Conservation (phyloP, 495 filamentous ascomycete genomes). For the Aspergillus nanangensis region DNA sequence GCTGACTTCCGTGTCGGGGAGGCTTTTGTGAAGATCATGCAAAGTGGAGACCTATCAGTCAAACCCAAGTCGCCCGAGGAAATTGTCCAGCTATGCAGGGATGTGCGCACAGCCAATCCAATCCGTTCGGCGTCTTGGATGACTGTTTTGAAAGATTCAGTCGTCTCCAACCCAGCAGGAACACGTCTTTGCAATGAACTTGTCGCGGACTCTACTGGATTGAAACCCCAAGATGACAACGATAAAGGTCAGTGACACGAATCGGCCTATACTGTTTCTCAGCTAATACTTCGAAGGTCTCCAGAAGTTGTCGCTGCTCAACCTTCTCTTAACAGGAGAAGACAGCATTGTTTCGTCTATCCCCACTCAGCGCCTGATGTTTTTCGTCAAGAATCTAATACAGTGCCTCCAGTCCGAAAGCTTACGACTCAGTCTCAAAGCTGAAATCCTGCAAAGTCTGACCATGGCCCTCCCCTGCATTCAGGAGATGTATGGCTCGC, state of each 20-base stretch:
- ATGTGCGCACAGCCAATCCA: slow-evolving; percentile 31
- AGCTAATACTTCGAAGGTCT: slow-evolving; percentile 31
- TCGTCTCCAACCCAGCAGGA: slow-evolving; percentile 33
- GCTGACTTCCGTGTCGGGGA: slow-evolving; percentile 35
- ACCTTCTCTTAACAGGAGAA: slow-evolving; percentile 50
- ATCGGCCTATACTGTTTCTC: background rate
- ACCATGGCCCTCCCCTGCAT: slow-evolving; percentile 64
- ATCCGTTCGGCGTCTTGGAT: slow-evolving; percentile 40
- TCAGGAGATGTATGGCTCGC: slow-evolving; percentile 72
- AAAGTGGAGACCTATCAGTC: slow-evolving; percentile 18
- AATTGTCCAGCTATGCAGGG: slow-evolving; percentile 30
- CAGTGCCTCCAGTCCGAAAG: slow-evolving; percentile 60
- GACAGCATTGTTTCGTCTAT: slow-evolving; percentile 49
- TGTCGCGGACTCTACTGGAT: slow-evolving; percentile 54
- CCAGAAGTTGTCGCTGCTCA: slow-evolving; percentile 52
- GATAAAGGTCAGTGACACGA: slow-evolving; percentile 34
- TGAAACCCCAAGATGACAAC: slow-evolving; percentile 35
- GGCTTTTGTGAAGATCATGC: slow-evolving; percentile 39
- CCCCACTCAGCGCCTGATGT: slow-evolving; percentile 75
- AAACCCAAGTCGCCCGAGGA: slow-evolving; percentile 27
- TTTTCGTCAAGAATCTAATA: slow-evolving; percentile 74
- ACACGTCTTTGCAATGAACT: slow-evolving; percentile 53
- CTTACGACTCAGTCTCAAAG: slow-evolving; percentile 30
- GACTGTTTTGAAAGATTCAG: slow-evolving; percentile 26
- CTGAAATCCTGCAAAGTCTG: slow-evolving; percentile 59